Conservation (phyloP, 352 stramenopile species). For the Globisporangium nodosum region DNA sequence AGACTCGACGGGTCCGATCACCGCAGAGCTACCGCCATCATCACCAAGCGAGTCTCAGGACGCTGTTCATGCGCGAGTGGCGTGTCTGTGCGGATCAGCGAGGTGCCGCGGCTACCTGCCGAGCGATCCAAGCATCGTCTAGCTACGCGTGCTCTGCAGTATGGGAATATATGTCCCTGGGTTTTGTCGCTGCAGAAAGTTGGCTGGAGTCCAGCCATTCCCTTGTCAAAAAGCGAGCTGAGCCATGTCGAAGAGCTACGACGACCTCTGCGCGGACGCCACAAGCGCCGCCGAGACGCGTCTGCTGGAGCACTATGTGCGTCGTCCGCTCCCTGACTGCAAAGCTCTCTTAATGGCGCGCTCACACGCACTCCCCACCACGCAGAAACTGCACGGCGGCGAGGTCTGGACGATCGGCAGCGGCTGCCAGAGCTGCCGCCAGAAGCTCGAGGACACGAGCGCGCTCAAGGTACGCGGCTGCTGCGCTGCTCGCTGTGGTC, state of each 20-base stretch:
- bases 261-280: slow-evolving; percentile 56
- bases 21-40: background rate
- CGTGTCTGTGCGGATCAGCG: slow-evolving; percentile 23
- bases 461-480: slow-evolving; percentile 34
- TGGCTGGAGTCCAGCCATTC: background rate
- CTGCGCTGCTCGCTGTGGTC: background rate
- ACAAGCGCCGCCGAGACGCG: slow-evolving; percentile 56
- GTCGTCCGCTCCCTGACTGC: background rate
- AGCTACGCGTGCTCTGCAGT: background rate
- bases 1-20: background rate
- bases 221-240: too few species aligned
- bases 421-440: slow-evolving; percentile 53
- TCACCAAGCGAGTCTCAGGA: background rate
- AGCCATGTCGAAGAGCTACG: slow-evolving; percentile 38
- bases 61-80: background rate
- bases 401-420: slow-evolving; percentile 66
- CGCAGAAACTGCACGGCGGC: slow-evolving; percentile 54
- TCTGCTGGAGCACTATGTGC: slow-evolving; percentile 65
- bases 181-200: background rate
- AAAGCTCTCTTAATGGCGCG: background rate
- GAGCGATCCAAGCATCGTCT: slow-evolving; percentile 20
- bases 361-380: background rate
- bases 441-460: slow-evolving; percentile 35
- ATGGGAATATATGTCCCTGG: background rate
- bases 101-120: slow-evolving; percentile 34